These are phyloP conservation scores for Neophaeococcomyces aloes DNA, from an alignment of 2,329 filamentous ascomycete species.

Conservation along the genomic window DNA sequence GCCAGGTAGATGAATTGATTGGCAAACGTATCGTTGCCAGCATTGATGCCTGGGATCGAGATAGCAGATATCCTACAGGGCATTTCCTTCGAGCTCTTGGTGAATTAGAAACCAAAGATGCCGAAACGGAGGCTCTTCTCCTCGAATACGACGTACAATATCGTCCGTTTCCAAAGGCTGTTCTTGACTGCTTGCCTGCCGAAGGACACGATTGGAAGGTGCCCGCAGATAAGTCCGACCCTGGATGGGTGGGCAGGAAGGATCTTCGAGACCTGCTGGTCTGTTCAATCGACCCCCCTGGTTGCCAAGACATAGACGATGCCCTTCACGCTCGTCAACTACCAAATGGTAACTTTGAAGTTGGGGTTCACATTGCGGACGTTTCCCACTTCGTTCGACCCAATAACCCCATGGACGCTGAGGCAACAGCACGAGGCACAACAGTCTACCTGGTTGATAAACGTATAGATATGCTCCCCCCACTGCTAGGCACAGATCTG, in stretches of 20 bases:
- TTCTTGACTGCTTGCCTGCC: conserved; percentile 79
- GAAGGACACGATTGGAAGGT: conserved; percentile 95
- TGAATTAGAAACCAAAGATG: conserved; percentile 91
- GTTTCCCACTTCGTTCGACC: conserved; percentile 99
- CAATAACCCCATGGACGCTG: conserved; percentile 91
- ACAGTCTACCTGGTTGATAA: conserved; percentile 98
- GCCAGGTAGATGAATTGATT: conserved; percentile 77
- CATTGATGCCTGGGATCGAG: conserved; percentile 90
- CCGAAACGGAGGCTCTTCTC: conserved; percentile 87
- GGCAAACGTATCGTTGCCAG: conserved; percentile 88
- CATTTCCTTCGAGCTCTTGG: conserved; percentile 90
- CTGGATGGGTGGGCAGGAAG: conserved; percentile 73
- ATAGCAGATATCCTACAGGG: conserved; percentile 82
- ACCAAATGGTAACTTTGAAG: conserved; percentile 87
- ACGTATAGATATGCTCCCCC: conserved; percentile 98
- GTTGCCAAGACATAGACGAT: conserved; percentile 97
- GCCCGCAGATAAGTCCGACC: conserved; percentile 64
- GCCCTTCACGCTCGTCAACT: conserved; percentile 77
- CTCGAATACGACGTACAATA: conserved; percentile 98
- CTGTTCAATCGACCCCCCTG: conserved; percentile 93
- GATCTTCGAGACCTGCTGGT: conserved; percentile 80
- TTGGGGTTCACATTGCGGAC: conserved; percentile 96
- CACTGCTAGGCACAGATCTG: conserved; percentile 87
- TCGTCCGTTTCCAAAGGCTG: conserved; percentile 88
- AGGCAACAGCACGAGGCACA: conserved; percentile 86